phyloP scores from a whole-genome alignment of 306 rosid species.

The Acacia acuminata region DNA sequence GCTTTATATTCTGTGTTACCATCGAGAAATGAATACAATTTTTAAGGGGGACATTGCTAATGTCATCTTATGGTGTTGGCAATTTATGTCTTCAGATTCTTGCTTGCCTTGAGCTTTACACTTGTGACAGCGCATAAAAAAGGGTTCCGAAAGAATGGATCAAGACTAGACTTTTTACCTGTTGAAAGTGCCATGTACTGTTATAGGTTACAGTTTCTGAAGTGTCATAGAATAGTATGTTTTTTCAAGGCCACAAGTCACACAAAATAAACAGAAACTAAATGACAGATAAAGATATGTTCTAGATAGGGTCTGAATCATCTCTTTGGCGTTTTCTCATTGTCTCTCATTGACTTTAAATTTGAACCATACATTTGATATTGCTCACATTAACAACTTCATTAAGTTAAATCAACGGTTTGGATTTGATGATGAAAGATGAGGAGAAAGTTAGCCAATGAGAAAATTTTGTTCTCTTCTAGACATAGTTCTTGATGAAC shows the following conservation, averaged over 20 bases:
- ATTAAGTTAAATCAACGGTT: no score
- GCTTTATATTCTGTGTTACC: constrained; percentile 40
- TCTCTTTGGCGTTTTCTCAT: no score
- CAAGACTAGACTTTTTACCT: constrained; percentile 27
- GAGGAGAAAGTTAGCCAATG: no score
- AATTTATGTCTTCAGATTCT: constrained; percentile 53
- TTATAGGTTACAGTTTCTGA: constrained; percentile 2
- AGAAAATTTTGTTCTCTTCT: no score
- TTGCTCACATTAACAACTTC: no score
- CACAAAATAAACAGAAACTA: not conserved
- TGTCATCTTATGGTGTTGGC: constrained; percentile 48
- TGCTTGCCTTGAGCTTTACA: constrained; percentile 34
- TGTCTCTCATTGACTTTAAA: no score
- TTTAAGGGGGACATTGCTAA: constrained; percentile 47
- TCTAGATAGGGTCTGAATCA: no score
- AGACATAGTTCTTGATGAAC: not conserved
- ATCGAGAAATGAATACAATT: constrained; percentile 42
- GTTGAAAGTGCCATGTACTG: constrained; percentile 23
- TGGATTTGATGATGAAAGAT: no score
- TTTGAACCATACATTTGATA: no score
- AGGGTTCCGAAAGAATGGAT: constrained; percentile 20
- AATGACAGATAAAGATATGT: not conserved
- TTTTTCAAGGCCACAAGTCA: constrained; percentile 16
- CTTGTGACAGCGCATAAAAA: constrained; percentile 29
- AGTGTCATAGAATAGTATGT: constrained; percentile 23